Evolutionary conservation across 2,329 filamentous ascomycete genomes (phyloP), one percentile per base, ranked within the genome.

Genomic region (Neobulgaria alba): DNA sequence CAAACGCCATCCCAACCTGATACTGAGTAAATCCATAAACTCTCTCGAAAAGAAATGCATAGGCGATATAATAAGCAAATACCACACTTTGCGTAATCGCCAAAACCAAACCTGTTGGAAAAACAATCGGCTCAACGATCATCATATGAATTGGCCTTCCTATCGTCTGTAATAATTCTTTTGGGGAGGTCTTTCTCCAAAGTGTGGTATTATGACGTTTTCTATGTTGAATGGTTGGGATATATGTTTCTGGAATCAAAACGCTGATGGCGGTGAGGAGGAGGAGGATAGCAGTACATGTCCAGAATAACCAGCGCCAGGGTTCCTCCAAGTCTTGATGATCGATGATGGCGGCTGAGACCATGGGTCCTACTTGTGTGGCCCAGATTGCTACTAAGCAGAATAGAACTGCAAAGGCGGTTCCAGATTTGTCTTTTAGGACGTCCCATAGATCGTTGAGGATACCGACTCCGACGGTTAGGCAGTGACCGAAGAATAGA

Each of bases 71-170:
- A 29, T 45, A 48, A 5, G 45, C 39, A 20, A 48, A 45, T 21
- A 48, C 15, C 4, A 48, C 30, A 19, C 36, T 38, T 33, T 48
- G 45, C 10, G 42, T 41, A 10, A 43, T 26, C 1, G 45, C 20
- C 10, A 48, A 18, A 12, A 48, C 39, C 4, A 47, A 16, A 4
- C 33, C 38, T 12, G 35, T 42, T 2, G 45, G 45, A 19, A 47
- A 38, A n/a, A 47, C 23, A 19, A 47, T 31, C 5, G 45, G 45
- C 18, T 47, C 45, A 12, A 47, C 32, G 3, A 47, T 8, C 12
- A 45, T 29, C 45, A 47, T 47, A 17, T 47, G 41, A 4, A 47
- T 15, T 10, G 45, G 45, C 32, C 42, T 21, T n/a, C 45, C 37
- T 10, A 44, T 23, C 3, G 39, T 19, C 2, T 26, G 14, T 5